Percentiles rank a stretch among this genome's conserved stretches.
These are phyloP conservation scores for Ustilago esculenta DNA, from an alignment of 1,284 basidiomycete genomes.

Conservation along the genomic window DNA sequence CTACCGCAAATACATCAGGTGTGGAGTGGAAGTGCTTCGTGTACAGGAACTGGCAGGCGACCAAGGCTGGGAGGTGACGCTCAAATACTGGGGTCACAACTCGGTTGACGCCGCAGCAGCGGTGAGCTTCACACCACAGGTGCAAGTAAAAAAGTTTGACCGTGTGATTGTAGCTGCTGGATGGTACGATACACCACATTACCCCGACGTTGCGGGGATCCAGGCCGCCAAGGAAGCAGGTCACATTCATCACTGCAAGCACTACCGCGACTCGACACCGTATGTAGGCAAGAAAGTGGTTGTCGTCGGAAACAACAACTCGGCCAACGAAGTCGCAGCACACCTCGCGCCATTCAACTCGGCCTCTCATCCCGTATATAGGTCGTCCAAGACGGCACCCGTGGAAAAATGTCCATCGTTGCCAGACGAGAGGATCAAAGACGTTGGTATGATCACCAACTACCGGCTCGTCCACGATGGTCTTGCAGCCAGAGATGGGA, in stretches of 20 bases:
- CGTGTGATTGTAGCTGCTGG: constrained; percentile 51
- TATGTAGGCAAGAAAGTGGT: constrained; percentile 46
- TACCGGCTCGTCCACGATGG: constrained; percentile 19
- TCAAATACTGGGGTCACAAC: constrained; percentile 29
- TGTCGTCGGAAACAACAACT: constrained; percentile 60
- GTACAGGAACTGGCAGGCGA: constrained; percentile 43
- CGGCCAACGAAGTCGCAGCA: constrained; percentile 56
- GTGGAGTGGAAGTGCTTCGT: constrained; percentile 45
- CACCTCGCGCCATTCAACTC: constrained; percentile 52
- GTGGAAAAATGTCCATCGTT: constrained; percentile 45
- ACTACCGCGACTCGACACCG: constrained; percentile 50
- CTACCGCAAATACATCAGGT: constrained; percentile 21
- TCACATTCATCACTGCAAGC: constrained; percentile 58
- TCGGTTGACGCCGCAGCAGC: background rate
- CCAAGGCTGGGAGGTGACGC: constrained; percentile 38
- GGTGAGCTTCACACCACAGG: constrained; percentile 18
- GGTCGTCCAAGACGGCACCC: constrained; percentile 25
- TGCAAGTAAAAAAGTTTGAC: constrained; percentile 29
- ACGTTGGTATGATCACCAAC: constrained; percentile 46
- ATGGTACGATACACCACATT: constrained; percentile 57
- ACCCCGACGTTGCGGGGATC: constrained; percentile 44
- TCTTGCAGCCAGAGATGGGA: background rate
- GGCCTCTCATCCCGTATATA: constrained; percentile 30
- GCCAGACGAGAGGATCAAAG: constrained; percentile 51
- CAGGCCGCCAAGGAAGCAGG: constrained; percentile 21